Conservation (phyloP, 192 early-diverging fungal species). For the Mortierella hygrophila region DNA sequence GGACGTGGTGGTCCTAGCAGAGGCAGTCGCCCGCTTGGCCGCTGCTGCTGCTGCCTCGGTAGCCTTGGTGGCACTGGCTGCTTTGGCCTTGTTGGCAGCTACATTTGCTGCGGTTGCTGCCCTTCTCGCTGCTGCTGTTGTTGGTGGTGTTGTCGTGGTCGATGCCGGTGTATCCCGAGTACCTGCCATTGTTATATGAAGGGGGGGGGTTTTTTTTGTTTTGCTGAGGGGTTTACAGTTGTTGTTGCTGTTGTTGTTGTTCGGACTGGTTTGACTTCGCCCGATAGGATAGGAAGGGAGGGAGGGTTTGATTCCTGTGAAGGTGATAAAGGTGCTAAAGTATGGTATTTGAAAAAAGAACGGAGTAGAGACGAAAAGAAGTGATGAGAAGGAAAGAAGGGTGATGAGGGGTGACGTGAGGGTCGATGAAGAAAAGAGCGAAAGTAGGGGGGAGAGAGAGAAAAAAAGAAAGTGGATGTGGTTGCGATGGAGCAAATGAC, state of each 20-base stretch:
- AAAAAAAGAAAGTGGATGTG: no score
- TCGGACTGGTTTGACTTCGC: neutral
- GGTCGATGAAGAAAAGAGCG: neutral
- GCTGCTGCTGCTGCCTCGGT: conserved; percentile 5
- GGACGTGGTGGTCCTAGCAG: conserved; percentile 20
- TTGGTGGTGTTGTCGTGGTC: neutral
- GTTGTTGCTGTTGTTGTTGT: neutral
- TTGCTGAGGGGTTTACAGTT: neutral
- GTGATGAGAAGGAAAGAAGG: neutral
- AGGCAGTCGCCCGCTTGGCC: conserved; percentile 7
- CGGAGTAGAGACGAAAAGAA: neutral
- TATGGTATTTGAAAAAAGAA: neutral
- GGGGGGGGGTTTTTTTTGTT: neutral
- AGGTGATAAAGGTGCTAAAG: no score
- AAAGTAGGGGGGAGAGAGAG: neutral
- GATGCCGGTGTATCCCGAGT: conserved; percentile 11
- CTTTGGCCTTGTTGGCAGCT: conserved; percentile 35
- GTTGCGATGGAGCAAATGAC: neutral
- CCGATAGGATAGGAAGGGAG: neutral
- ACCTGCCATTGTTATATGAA: conserved; percentile 7
- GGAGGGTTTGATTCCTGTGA: neutral
- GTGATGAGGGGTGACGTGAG: neutral
- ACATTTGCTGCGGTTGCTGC: conserved; percentile 18
- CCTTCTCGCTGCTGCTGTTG: conserved; percentile 14
- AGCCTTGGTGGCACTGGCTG: neutral